Evolutionary conservation across 2,329 filamentous ascomycete genomes (phyloP), one percentile per base, ranked within the genome.

Genomic region (Aspergillus sojae): DNA sequence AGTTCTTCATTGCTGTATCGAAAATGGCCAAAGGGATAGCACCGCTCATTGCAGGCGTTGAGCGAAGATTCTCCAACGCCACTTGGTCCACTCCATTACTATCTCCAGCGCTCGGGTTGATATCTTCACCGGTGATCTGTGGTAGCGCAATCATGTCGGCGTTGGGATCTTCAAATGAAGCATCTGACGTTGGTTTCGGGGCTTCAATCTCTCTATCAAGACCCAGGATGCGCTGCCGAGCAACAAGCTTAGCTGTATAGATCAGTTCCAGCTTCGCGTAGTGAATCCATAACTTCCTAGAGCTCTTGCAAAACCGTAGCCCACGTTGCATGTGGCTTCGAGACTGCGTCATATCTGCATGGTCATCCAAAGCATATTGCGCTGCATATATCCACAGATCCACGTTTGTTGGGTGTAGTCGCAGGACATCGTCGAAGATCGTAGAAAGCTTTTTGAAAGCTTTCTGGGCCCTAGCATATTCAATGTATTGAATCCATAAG

Each of bases 21-120:
- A 97, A 97, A 55, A 99, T 92, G 45, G 94, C 93, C 61, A 93
- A 86, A 2, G 95, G 94, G 69, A 99, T 97, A 19, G 93, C 95
- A n/a, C 95, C 95, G 64, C 91, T 92, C 67, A 97, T 84, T 11
- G 93, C 93, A 4, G 94, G 93, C 55, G 93, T 94, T 62, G 84
- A 82, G 43, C 86, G 85, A 19, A 91, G 79, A 65, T 87, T 88
- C 72, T 90, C 83, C 67, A 96, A 81, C 60, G 84, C 83, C 69
- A 81, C 77, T 66, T 82, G 68, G 71, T 88, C 80, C 60, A 84
- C 79, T 74, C 84, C 80, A 67, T 81, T 82, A 30, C 84, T 85
- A n/a, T 83, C 79, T 36, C 81, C 79, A 21, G 79, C 78, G 36
- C 82, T 82, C 5, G 87, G 83, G 60, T 87, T 83, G 67, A 89